phyloP scores from a whole-genome alignment of 208 protist species.

The Herpetomonas samuelpessoai region DNA sequence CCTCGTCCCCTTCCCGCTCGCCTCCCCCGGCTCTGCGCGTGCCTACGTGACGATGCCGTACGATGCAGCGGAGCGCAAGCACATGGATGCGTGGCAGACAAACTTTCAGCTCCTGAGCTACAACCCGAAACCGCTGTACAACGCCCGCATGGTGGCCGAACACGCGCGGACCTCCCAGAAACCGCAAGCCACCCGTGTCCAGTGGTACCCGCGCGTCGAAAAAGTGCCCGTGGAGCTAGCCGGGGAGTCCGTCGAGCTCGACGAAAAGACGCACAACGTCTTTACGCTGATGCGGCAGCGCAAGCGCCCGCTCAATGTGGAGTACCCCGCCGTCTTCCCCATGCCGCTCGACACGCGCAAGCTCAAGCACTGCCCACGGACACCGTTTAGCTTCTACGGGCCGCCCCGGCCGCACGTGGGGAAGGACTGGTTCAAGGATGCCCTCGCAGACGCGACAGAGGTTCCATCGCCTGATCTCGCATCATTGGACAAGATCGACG shows the following conservation, averaged over 20 bases:
- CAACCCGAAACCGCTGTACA: neutral
- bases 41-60: neutral
- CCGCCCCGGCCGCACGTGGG: slow-evolving; percentile 24
- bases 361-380: slow-evolving; percentile 42
- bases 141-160: no score
- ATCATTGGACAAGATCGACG: slow-evolving; percentile 37
- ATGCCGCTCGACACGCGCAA: slow-evolving; percentile 28
- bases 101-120: neutral
- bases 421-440: slow-evolving; percentile 47
- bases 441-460: slow-evolving; percentile 27
- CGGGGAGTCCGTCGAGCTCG: slow-evolving; percentile 52
- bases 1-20: neutral
- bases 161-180: slow-evolving; percentile 11
- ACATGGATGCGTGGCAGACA: neutral
- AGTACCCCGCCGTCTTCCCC: slow-evolving; percentile 45
- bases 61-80: neutral
- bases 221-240: slow-evolving; percentile 38
- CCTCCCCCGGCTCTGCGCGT: neutral
- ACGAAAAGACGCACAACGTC: slow-evolving; percentile 54
- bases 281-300: slow-evolving; percentile 41
- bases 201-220: slow-evolving; percentile 23
- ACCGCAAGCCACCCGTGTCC: slow-evolving; percentile 21
- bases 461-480: slow-evolving; percentile 52
- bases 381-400: slow-evolving; percentile 74
- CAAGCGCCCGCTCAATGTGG: slow-evolving; percentile 29